Conservation (phyloP, 768 basidiomycete species). For the Cubamyces lactineus region DNA sequence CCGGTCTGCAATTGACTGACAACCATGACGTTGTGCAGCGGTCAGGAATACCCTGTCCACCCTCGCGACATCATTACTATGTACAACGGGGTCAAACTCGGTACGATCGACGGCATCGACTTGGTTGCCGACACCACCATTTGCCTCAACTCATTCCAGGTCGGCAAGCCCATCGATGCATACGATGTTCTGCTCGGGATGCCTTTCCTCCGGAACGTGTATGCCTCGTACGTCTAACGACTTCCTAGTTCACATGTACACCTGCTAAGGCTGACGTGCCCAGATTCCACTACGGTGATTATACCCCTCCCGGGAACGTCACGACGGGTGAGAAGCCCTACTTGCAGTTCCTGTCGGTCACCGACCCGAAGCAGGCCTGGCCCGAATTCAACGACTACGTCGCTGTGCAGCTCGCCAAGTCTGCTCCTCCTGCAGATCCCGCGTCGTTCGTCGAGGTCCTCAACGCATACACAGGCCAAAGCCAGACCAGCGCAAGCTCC, state of each 20-base stretch:
- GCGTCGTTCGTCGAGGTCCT: not conserved
- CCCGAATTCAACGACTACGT: constrained; percentile 27
- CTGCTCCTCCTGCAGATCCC: not conserved
- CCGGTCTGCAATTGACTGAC: not conserved
- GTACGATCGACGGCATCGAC: not conserved
- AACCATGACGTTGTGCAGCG: constrained; percentile 41
- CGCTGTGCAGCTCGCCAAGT: not conserved
- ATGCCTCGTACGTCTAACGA: constrained; percentile 31
- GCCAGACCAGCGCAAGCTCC: not conserved
- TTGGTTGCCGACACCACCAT: constrained; percentile 25
- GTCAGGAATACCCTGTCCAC: constrained; percentile 35
- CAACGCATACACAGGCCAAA: not conserved
- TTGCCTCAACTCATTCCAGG: constrained; percentile 41
- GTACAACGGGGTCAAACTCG: not conserved
- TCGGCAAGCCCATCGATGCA: constrained; percentile 49
- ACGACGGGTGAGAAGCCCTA: constrained; percentile 27
- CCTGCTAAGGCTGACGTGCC: not conserved
- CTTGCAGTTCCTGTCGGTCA: constrained; percentile 36
- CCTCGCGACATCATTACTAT: constrained; percentile 36
- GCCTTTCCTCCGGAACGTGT: constrained; percentile 39
- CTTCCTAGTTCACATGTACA: not conserved
- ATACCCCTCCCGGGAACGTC: constrained; percentile 26
- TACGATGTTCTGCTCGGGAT: constrained; percentile 37
- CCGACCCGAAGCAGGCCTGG: constrained; percentile 26
- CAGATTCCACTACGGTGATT: constrained; percentile 31